These are phyloP conservation scores for Penicillium sp. DNA, from an alignment of 2,329 filamentous ascomycete genomes.

Conservation along the genomic window DNA sequence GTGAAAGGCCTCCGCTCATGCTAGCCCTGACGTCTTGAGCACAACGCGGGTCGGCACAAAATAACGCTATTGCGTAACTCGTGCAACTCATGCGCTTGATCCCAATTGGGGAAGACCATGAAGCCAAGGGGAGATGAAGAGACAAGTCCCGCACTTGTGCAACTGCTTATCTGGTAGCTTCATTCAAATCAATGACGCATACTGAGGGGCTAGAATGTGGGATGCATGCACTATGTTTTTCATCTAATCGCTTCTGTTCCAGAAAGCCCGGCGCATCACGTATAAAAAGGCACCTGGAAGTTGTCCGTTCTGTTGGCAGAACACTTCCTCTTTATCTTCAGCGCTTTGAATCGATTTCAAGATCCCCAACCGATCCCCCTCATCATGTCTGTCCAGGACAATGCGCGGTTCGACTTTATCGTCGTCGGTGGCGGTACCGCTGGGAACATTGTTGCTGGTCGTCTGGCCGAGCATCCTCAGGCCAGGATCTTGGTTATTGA, in stretches of 20 bases:
- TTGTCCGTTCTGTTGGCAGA: too few relatives aligned
- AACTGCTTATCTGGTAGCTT: too few relatives aligned
- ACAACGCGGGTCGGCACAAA: not conserved
- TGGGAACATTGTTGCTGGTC: conserved; percentile 46
- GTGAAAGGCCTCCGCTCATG: too few relatives aligned
- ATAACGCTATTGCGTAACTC: not conserved
- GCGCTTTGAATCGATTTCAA: not conserved
- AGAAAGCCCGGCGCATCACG: too few relatives aligned
- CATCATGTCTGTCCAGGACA: conserved; percentile 6
- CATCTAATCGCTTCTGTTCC: too few relatives aligned
- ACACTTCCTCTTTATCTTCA: not conserved
- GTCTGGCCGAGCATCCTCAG: conserved; percentile 51
- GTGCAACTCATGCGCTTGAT: not conserved
- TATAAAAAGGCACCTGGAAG: not conserved
- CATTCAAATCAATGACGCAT: not conserved
- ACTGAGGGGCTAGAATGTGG: too few relatives aligned
- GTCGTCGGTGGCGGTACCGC: conserved; percentile 39
- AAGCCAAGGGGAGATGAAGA: not conserved
- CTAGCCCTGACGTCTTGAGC: too few relatives aligned
- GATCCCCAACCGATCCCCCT: too few relatives aligned
- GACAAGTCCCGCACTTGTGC: too few relatives aligned
- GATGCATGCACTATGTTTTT: too few relatives aligned
- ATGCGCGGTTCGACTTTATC: conserved; percentile 31
- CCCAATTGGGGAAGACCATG: not conserved
- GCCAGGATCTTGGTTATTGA: conserved; percentile 42